These are phyloP conservation scores for Entrophospora sp. DNA, from an alignment of 192 early-diverging fungal species.

Conservation along the genomic window DNA sequence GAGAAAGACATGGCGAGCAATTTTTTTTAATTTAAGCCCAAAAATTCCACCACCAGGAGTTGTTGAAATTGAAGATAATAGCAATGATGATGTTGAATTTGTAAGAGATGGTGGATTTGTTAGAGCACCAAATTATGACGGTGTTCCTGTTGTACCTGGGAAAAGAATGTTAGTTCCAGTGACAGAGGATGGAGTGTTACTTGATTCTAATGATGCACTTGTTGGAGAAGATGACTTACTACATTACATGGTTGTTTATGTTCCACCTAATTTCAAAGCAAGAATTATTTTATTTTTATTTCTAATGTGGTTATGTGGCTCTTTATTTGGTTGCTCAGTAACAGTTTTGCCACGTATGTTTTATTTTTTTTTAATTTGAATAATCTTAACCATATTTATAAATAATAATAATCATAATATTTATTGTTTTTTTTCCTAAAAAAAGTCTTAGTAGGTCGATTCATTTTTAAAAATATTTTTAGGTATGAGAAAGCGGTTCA, in stretches of 20 bases:
- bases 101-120: slow-evolving; percentile 55
- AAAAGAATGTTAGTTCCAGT: slow-evolving; percentile 76
- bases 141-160: slow-evolving; percentile 70
- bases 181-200: slow-evolving; percentile 43
- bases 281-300: slow-evolving; percentile 48
- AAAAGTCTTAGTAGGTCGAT: slow-evolving; percentile 54
- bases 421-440: neutral
- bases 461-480: slow-evolving; percentile 33
- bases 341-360: slow-evolving; percentile 38
- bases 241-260: slow-evolving; percentile 73
- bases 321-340: slow-evolving; percentile 40
- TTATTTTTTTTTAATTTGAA: neutral
- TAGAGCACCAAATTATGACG: slow-evolving; percentile 80
- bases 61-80: slow-evolving; percentile 36
- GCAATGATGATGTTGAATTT: slow-evolving; percentile 43
- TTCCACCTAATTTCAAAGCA: slow-evolving; percentile 59
- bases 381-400: slow-evolving; percentile 12
- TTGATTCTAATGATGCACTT: slow-evolving; percentile 50
- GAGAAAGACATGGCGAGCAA: slow-evolving; percentile 41
- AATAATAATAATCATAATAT: neutral
- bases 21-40: slow-evolving; percentile 40
- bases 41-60: slow-evolving; percentile 46
- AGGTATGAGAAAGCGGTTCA: slow-evolving; percentile 52
- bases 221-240: slow-evolving; percentile 54
- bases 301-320: slow-evolving; percentile 46